A percentile compares a stretch with the other conserved stretches of the same genome.
These are phyloP conservation scores for Lactifluus hygrophoroides DNA, from an alignment of 768 basidiomycete genomes.

Conservation along the genomic window DNA sequence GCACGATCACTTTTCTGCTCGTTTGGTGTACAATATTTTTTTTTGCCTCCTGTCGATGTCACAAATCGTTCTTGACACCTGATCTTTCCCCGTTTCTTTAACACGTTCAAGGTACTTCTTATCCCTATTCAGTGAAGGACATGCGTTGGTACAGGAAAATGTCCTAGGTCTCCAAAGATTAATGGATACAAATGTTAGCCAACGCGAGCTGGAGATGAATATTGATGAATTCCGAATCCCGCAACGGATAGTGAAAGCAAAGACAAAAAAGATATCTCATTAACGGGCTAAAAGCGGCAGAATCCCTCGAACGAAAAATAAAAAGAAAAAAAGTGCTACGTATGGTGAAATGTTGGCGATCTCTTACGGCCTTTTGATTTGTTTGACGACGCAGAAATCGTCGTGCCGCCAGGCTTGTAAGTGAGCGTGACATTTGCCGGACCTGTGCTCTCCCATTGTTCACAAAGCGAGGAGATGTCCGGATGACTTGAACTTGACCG, in stretches of 20 bases:
- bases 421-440: constrained; percentile 52
- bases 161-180: background rate
- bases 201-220: background rate
- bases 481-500: constrained; percentile 43
- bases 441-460: constrained; percentile 47
- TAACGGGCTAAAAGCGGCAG: background rate
- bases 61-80: background rate
- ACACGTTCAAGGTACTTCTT: background rate
- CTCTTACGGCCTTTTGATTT: constrained; percentile 12
- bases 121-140: background rate
- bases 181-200: background rate
- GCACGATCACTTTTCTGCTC: background rate
- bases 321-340: background rate
- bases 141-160: constrained; percentile 1
- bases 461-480: constrained; percentile 49
- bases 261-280: background rate
- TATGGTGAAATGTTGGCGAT: constrained; percentile 11
- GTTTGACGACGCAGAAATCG: constrained; percentile 11
- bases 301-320: background rate
- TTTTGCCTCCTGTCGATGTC: background rate
- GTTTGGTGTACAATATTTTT: constrained; percentile 4
- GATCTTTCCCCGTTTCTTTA: background rate
- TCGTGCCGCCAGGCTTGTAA: constrained; percentile 30
- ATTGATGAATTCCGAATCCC: background rate
- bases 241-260: background rate